Base-by-base conservation (phyloP, 73 alveolate genomes). In the Uronychia binucleata region DNA sequence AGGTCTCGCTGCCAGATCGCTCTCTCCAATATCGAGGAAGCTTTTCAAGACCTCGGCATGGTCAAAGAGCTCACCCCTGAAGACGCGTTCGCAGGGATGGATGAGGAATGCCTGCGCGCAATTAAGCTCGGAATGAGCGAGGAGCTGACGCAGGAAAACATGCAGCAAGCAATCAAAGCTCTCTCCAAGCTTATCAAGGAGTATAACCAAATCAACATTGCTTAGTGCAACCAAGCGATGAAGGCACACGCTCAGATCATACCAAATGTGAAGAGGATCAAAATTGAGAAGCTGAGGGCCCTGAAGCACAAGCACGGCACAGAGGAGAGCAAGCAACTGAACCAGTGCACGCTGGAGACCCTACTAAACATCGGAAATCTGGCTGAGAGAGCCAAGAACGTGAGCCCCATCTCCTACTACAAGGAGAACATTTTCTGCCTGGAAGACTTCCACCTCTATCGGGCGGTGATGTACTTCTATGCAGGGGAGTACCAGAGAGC, bases 41-140 rank as follows among this genome's bases (percentile, higher is more conserved):
- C 91, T 0, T 57, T 85, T 1, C 34, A 77, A 31, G 91, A 85
- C 74, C 77, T 81, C 26, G 31, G 32, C 0, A 81, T 57, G 26
- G 33, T 29, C 30, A 27, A 78, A 29, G 95, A 89, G 33, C 33
- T 79, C 26, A 67, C 90, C 1, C 95, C 95, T 28, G 77, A 89
- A 34, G 95, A 89, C 31, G 78, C 78, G 59, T 79, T 89, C 1
- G 95, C 95, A 0, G 46, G 59, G 19, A 81, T 90, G 26, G 95
- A 89, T 79, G 74, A 78, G 35, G 95, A 89, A n/a, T 89, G 95
- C 57, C 75, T 89, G 34, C 29, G 79, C 28, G 91, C 95, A 26
- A 33, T 89, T 1, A 78, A 86, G 31, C 35, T 34, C 28, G 34
- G 26, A 84, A 84, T 58, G 86, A 79, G n/a, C 34, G 59, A 28